Evolutionary conservation across 169 alveolate species (phyloP), one percentile per base, ranked within the genome.

Genomic region (Eimeria necatrix): DNA sequence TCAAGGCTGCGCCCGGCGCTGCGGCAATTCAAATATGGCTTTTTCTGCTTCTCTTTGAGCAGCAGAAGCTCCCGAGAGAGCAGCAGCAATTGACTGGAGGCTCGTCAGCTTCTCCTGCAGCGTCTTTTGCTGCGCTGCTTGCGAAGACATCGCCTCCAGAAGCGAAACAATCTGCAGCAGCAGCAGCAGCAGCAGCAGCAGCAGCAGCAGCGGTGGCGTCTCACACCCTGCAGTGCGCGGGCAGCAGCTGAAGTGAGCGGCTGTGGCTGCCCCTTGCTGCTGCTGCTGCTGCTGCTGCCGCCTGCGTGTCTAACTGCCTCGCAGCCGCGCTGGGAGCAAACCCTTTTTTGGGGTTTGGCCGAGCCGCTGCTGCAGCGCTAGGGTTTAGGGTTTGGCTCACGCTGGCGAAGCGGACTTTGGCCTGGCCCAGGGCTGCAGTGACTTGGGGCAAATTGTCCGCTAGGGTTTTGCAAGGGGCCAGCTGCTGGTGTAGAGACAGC

Each of bases 361-460:
- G 41, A 32, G 41, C 41, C 2, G 41, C 41, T 32, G 41, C 41
- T 32, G 41, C 41, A 32, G 41, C 41, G 18, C 32, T 48, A 80
- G 32, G 46, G 89, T 80, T 48, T 80, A 80, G 70, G 89, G 89
- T 80, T 80, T 80, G 16, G 6, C 4, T 51, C 49, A 80, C 71
- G 60, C 18, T 68, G 24, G 87, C 87, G 49, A 76, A 76, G 14
- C 49, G 6, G 59, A 32, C 64, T 32, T 76, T 76, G 26, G 87
- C 87, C 22, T 48, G 64, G 26, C 9, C 46, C 1, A 76, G 61
- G 26, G 20, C 64, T 26, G 0, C 61, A 20, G 41, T 26, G 0
- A 76, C 26, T 14, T 46, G 9, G 18, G 18, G 41, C 18, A 76
- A 16, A 12, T 32, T 32, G 22, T 76, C 61, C 0, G 46, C 61